Conservation (phyloP, 1,284 basidiomycete genomes). For the Cryptococcus neoformans region DNA sequence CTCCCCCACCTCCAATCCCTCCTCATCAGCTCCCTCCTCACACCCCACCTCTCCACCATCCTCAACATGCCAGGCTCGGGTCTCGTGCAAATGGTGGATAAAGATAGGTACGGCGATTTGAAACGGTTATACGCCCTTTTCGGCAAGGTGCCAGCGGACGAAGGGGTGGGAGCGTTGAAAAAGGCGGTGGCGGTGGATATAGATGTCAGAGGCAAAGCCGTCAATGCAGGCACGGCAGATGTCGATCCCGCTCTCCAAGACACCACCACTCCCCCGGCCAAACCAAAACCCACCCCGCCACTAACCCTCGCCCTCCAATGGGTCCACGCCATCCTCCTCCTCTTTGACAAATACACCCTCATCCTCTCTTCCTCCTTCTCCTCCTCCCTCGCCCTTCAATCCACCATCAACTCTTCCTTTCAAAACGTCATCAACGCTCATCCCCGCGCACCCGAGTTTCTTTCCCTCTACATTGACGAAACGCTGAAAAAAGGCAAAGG, state of each 20-base stretch:
- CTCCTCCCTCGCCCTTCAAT: conserved; percentile 75
- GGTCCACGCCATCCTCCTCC: conserved; percentile 87
- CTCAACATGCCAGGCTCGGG: conserved; percentile 82
- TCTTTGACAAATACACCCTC: conserved; percentile 87
- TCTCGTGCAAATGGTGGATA: conserved; percentile 82
- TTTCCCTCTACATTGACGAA: conserved; percentile 97
- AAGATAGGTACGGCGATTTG: conserved; percentile 73
- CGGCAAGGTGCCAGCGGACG: conserved; percentile 59
- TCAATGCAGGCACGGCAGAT: conserved; percentile 61
- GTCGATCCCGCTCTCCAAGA: conserved; percentile 5
- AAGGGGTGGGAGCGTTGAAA: conserved; percentile 65
- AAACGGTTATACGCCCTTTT: conserved; percentile 78
- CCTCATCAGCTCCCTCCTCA: conserved; percentile 73
- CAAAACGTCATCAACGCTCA: conserved; percentile 90
- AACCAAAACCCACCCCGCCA: conserved; percentile 19
- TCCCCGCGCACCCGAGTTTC: conserved; percentile 84
- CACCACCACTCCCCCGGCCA: neutral
- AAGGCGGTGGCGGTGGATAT: conserved; percentile 72
- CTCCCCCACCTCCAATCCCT: conserved; percentile 67
- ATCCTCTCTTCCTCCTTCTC: conserved; percentile 71
- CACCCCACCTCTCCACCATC: conserved; percentile 69
- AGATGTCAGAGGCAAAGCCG: conserved; percentile 69
- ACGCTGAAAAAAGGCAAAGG: conserved; percentile 79
- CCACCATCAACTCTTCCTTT: conserved; percentile 87
- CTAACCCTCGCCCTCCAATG: conserved; percentile 63